A percentile compares a stretch with the other conserved stretches of the same genome.
These are phyloP conservation scores for Tuber melanosporum DNA, from an alignment of 495 filamentous ascomycete species.

Conservation along the genomic window DNA sequence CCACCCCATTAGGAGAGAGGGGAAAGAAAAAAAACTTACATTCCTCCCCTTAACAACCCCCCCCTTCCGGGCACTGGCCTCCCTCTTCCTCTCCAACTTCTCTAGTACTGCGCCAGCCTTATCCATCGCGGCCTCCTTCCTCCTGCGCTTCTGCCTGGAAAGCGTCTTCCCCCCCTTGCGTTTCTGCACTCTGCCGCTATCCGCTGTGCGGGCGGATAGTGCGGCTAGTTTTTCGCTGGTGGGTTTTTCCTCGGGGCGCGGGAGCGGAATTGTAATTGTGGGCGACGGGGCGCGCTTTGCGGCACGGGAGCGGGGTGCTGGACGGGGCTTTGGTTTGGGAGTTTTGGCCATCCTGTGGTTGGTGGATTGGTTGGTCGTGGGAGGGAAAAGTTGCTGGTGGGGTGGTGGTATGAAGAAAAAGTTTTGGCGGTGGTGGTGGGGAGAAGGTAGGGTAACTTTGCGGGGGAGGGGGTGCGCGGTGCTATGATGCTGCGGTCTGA, in stretches of 20 bases:
- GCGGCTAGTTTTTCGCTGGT: constrained; percentile 53
- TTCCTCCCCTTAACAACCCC: constrained; percentile 78
- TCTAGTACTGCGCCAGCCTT: constrained; percentile 83
- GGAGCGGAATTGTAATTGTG: constrained; percentile 15
- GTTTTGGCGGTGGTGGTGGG: neutral
- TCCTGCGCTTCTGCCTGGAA: constrained; percentile 52
- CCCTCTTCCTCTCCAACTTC: constrained; percentile 82
- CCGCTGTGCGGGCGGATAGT: constrained; percentile 62
- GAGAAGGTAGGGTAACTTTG: neutral
- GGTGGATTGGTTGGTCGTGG: constrained; percentile 19
- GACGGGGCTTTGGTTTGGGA: constrained; percentile 28
- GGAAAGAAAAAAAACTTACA: constrained; percentile 58
- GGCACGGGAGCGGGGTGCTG: constrained; percentile 32
- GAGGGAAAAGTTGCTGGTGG: constrained; percentile 70
- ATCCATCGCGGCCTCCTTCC: constrained; percentile 74
- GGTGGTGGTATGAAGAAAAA: constrained; percentile 17
- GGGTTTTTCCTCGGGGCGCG: constrained; percentile 23
- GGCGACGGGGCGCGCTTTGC: constrained; percentile 29
- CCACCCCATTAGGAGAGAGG: constrained; percentile 45
- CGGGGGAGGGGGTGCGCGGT: neutral
- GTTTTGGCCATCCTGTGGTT: constrained; percentile 23
- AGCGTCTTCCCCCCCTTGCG: constrained; percentile 66
- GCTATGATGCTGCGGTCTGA: neutral
- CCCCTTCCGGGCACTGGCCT: constrained; percentile 78
- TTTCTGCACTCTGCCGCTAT: constrained; percentile 51